Base-by-base conservation (phyloP, 2,329 filamentous ascomycete species). In the Coniochaeta ligniaria region DNA sequence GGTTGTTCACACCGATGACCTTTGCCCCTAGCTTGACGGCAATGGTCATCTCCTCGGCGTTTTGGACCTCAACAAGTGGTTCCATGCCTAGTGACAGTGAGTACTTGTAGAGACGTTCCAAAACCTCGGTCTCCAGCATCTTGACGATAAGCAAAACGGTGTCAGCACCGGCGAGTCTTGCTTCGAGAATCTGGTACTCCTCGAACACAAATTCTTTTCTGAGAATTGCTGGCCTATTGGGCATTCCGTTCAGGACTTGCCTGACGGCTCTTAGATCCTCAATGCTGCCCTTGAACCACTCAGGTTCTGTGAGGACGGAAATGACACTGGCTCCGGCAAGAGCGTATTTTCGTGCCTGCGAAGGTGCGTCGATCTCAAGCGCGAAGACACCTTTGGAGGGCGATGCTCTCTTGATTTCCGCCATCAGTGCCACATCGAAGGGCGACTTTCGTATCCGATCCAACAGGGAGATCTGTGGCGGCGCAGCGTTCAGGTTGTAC, bases 221-320 rank as follows among this genome's bases (percentile, higher is more conserved):
- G 33, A 99, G 78, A 14, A 99, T 84, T 1, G 94, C 96, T 2
- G 95, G 96, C 59, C 95, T 84, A 72, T 97, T 96, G 1, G 91
- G 88, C 88, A 99, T 92, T 14, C 90, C 89, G 67, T 92, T 86
- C n/a, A 99, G 78, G 57, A 91, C 92, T 73, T 94, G 90, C 52
- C 95, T 86, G 33, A 98, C 95, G 36, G 89, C 86, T 62, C 90
- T 86, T 59, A 99, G 78, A 72, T 99, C 95, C 61, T 99, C 94
- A 63, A 99, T 93, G 74, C 90, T 96, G 56, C 95, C 95, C 77
- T 97, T 98, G 81, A 99, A 99, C 95, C 95, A 99, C 71, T 98
- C 90, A 0, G 96, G 95, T 75, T 99, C 95, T 0, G 95, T 99
- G 55, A 99, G 83, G n/a, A 99, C 95, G 1, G 95, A 98, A 66